phyloP scores from a whole-genome alignment of 2,329 filamentous ascomycete species.

The Aspergillus sp. region DNA sequence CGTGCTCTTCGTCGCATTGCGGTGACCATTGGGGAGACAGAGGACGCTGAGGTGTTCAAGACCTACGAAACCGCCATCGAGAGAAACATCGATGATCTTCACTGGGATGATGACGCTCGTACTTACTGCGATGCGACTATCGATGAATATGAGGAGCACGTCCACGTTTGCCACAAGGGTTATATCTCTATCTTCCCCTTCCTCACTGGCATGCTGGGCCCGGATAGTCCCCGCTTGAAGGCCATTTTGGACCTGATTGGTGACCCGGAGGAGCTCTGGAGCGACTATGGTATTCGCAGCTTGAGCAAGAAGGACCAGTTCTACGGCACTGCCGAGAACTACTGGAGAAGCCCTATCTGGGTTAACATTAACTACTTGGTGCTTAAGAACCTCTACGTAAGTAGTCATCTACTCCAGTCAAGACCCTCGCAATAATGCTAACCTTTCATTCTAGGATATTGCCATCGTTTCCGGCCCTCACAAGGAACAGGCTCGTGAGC shows the following conservation, averaged over 20 bases:
- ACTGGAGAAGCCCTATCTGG: constrained; percentile 95
- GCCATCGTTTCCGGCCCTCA: constrained; percentile 68
- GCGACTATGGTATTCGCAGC: constrained; percentile 82
- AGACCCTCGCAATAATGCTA: constrained; percentile 10
- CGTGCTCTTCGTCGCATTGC: constrained; percentile 81
- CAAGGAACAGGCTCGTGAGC: constrained; percentile 65
- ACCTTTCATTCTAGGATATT: constrained; percentile 56
- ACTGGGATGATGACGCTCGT: constrained; percentile 80
- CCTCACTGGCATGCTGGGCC: constrained; percentile 74
- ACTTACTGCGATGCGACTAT: constrained; percentile 95
- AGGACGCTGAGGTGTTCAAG: constrained; percentile 73
- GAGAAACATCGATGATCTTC: constrained; percentile 85
- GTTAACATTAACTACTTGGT: constrained; percentile 95
- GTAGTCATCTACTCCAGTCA: constrained; percentile 38
- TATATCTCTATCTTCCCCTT: constrained; percentile 95
- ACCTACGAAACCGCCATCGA: constrained; percentile 75
- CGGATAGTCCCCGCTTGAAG: constrained; percentile 73
- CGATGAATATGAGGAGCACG: constrained; percentile 89
- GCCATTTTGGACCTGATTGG: constrained; percentile 75
- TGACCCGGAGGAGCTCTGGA: constrained; percentile 87
- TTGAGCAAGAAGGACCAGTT: constrained; percentile 79
- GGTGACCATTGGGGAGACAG: constrained; percentile 68
- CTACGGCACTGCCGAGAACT: constrained; percentile 92
- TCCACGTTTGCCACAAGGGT: constrained; percentile 91
- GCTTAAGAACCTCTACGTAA: constrained; percentile 73